Base-by-base conservation (phyloP, 2,329 filamentous ascomycete genomes). In the Colletotrichum abscissum region DNA sequence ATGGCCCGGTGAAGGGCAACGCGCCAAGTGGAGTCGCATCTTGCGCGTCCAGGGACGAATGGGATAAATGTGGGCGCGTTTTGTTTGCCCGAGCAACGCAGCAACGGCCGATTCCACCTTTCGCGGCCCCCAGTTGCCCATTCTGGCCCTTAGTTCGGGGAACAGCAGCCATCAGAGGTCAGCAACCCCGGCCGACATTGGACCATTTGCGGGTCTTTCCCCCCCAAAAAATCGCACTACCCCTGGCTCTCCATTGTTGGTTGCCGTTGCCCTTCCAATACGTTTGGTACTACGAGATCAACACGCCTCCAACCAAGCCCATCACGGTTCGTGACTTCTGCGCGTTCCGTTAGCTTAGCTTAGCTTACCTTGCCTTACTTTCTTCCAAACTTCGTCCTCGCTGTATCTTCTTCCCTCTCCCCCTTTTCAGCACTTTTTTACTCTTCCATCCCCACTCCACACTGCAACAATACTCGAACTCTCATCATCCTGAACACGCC, bases 31-130 rank as follows among this genome's bases (percentile, higher is more conserved):
- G 71, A 42, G 65, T 69, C 69, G 42, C 12, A 19, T 14, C 12
- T 42, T 19, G 38, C 42, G 63, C 69, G 69, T 49, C 49, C 56
- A 67, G 63, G 63, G 24, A 49, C 63, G 24, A 58, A 46, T 30
- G 42, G 42, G 19, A 46, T 33, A 9, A 42, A n/a, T 46, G 57
- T 58, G 69, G 65, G 52, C 69, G 65, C 30, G 67, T 70, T 71
- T 70, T 70, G 71, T 70, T 73, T 73, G 71, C 55, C 67, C 55
- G 71, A 73, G 71, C 71, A 73, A 73, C 71, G 63, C 62, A 55
- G 46, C 62, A 54, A 63, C 49, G 62, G 64, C 35, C 56, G n/a
- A 38, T 54, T 67, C 33, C 49, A 46, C 42, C 42, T 42, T n/a
- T 46, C 42, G 42, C 42, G 19, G 42, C 42, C 42, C 38, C 42